These are phyloP conservation scores for Handroanthus guayacan DNA, from an alignment of 257 asterid species.

Conservation along the genomic window DNA sequence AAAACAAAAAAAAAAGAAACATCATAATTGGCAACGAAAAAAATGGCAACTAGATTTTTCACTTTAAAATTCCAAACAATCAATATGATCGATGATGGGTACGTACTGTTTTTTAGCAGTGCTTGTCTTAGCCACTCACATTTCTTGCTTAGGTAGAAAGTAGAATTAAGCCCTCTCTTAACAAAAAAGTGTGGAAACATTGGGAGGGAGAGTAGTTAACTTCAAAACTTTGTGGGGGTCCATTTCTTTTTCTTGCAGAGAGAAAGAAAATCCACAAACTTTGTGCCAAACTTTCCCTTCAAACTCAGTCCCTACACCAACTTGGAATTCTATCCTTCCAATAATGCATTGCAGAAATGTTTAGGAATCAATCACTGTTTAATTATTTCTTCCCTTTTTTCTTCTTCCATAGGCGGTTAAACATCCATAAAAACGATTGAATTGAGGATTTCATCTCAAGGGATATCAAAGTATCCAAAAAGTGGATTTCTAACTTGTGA, in stretches of 20 bases:
- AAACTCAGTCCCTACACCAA: slow-evolving; percentile 51
- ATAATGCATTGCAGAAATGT: slow-evolving; percentile 45
- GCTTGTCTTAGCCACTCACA: slow-evolving; percentile 18
- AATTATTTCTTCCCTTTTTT: not conserved
- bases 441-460: no score
- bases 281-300: slow-evolving; percentile 58
- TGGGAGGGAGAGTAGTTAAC: slow-evolving; percentile 18
- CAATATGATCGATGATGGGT: not conserved
- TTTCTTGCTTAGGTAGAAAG: slow-evolving; percentile 41
- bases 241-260: slow-evolving; percentile 32
- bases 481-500: no score
- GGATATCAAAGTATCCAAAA: no score
- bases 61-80: slow-evolving; percentile 19
- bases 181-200: slow-evolving; percentile 27
- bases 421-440: no score
- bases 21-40: no score
- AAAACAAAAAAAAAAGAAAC: no score
- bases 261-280: slow-evolving; percentile 49
- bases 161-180: slow-evolving; percentile 3
- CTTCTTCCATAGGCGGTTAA: not conserved
- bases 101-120: slow-evolving; percentile 4
- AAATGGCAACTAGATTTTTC: slow-evolving; percentile 14
- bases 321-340: slow-evolving; percentile 56
- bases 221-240: slow-evolving; percentile 36
- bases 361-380: slow-evolving; percentile 43